Percentiles rank a stretch among this genome's conserved stretches.
These are phyloP conservation scores for Backusella parvicylindrica DNA, from an alignment of 192 early-diverging fungal species.

Conservation along the genomic window DNA sequence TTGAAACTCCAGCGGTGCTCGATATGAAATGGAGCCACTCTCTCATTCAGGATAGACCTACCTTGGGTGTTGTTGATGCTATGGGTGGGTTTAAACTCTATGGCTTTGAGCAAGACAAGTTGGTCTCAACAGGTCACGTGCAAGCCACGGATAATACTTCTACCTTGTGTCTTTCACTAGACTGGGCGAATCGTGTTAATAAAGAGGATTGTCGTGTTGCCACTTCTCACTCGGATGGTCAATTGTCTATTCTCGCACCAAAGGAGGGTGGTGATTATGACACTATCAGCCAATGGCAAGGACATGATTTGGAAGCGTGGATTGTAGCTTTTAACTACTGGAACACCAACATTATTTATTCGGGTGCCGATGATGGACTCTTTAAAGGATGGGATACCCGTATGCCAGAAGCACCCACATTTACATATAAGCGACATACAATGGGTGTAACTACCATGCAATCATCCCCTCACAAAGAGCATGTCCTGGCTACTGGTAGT, in stretches of 20 bases:
- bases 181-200: constrained; percentile 76
- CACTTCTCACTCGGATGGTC: constrained; percentile 79
- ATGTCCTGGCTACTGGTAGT: constrained; percentile 85
- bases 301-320: constrained; percentile 93
- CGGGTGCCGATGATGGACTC: constrained; percentile 81
- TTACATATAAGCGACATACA: constrained; percentile 72
- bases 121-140: constrained; percentile 26
- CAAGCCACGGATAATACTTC: constrained; percentile 40
- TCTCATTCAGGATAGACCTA: constrained; percentile 37
- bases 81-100: constrained; percentile 57
- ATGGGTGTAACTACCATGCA: constrained; percentile 93
- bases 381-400: constrained; percentile 90
- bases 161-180: constrained; percentile 80
- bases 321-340: constrained; percentile 87
- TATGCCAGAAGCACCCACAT: constrained; percentile 47
- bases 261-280: constrained; percentile 32
- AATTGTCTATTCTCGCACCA: constrained; percentile 50
- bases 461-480: constrained; percentile 70
- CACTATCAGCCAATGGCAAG: constrained; percentile 59
- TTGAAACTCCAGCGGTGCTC: constrained; percentile 62
- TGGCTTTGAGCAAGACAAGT: constrained; percentile 13
- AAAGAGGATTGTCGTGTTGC: constrained; percentile 34
- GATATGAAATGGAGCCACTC: constrained; percentile 77
- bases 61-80: constrained; percentile 60
- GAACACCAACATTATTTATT: constrained; percentile 65